Evolutionary conservation across 1,284 basidiomycete genomes (phyloP), one percentile per base, ranked within the genome.

Genomic region (Moesziomyces parantarcticus): DNA sequence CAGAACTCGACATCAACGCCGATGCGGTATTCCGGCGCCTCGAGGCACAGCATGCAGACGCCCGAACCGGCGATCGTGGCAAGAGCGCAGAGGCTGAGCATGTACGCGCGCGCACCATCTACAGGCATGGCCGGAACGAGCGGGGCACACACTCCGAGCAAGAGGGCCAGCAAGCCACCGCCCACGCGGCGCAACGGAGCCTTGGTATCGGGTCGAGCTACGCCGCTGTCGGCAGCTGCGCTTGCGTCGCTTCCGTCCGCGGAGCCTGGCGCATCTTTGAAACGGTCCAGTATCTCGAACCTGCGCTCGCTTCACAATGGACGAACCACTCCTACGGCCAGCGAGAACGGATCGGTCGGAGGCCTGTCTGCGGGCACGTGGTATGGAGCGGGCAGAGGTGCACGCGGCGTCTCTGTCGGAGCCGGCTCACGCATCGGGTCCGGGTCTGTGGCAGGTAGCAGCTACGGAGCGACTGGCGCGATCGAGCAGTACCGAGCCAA

Each of bases 401-500:
- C 44, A 22, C 42, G 59, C 16, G 65, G 65, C 10, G 58, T 62
- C 2, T 68, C 68, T 5, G 36, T 18, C 39, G 66, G 44, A n/a
- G 51, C 43, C 18, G 55, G 62, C 13, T 60, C 53, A 16, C 54
- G 66, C 23, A 50, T 66, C 14, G 72, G 53, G 6, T 56, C 56
- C 1, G 63, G 72, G 5, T 67, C 63, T 9, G 71, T 73, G 8
- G 60, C 66, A 10, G 66, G 66, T 29, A 68, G 67, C 23, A 62
- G 25, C 43, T 69, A 68, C 29, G 70, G 71, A 21, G 65, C 44
- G 11, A 70, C 55, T 3, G 67, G 62, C 8, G 45, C 53, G 23
- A 74, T 74, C 14, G 72, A 70, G 43, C 54, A 88, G 66, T 95
- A 95, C 83, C 82, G 88, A n/a, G 88, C 91, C 3, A 93, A 90